Conservation (phyloP, 805 yeast species). For the Saturnispora quitensis region DNA sequence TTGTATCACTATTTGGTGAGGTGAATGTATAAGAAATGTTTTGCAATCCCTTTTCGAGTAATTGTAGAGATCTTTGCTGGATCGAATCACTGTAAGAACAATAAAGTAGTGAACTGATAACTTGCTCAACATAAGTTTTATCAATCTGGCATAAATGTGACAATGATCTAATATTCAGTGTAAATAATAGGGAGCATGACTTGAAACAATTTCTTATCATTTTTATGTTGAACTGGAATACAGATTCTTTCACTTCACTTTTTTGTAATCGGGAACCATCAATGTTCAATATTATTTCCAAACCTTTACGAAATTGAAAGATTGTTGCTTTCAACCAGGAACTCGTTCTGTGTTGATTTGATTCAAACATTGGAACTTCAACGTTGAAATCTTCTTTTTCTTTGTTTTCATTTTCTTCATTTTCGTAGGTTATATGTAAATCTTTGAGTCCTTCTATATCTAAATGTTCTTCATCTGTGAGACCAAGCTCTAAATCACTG, state of each 20-base stretch:
- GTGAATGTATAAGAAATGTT: conserved; percentile 14
- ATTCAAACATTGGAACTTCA: background rate
- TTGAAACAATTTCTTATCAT: conserved; percentile 27
- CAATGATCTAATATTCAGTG: conserved; percentile 27
- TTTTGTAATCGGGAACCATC: conserved; percentile 16
- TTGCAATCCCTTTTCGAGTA: conserved; percentile 13
- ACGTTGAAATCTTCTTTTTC: conserved; percentile 7
- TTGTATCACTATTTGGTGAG: conserved; percentile 24
- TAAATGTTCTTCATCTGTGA: conserved; percentile 7
- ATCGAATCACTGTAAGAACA: conserved; percentile 12
- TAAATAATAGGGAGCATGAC: conserved; percentile 30
- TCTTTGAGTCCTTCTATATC: conserved; percentile 14
- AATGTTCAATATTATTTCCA: conserved; percentile 28
- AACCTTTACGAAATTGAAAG: conserved; percentile 39
- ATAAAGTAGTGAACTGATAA: conserved; percentile 13
- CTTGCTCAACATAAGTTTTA: conserved; percentile 2
- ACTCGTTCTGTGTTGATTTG: conserved; percentile 31
- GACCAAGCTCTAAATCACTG: conserved; percentile 32
- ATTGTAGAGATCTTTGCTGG: background rate
- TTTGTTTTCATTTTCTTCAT: background rate
- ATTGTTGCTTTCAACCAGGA: conserved; percentile 50
- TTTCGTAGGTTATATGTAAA: background rate
- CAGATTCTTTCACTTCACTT: conserved; percentile 26
- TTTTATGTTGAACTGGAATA: conserved; percentile 25
- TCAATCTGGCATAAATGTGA: conserved; percentile 17